A percentile compares a stretch with the other conserved stretches of the same genome.
Evolutionary conservation across 2,329 filamentous ascomycete species (phyloP).

Genomic region (Cercospora brassicicola): DNA sequence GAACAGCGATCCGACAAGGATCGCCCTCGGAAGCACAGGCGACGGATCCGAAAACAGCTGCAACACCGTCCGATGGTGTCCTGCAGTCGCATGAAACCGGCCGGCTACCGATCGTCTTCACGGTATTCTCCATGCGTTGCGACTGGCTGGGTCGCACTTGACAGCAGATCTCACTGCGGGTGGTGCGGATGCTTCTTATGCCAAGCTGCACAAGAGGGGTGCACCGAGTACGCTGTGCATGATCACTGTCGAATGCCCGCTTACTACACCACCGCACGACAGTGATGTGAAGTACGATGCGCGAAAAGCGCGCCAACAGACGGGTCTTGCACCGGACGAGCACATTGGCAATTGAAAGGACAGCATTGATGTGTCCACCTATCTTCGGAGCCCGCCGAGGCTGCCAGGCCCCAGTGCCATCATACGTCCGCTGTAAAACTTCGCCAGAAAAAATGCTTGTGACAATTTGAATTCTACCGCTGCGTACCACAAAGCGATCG

Average conservation of each 20-base stretch:
- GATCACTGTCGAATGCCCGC: neutral
- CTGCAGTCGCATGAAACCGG: neutral
- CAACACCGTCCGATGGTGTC: neutral
- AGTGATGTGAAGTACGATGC: neutral
- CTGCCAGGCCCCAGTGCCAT: neutral
- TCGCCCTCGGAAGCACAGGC: constrained; percentile 1
- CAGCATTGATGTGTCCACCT: neutral
- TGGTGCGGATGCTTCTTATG: neutral
- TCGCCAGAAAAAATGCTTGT: neutral
- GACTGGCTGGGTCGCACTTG: neutral
- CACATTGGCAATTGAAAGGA: neutral
- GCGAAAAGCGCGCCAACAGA: neutral
- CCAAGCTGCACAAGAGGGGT: neutral
- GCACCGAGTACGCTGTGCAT: neutral
- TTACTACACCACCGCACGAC: neutral
- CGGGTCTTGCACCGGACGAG: neutral
- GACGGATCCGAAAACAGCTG: constrained; percentile 6
- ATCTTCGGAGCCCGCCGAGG: neutral
- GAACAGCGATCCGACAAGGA: neutral
- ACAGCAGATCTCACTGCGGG: neutral
- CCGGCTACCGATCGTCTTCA: neutral
- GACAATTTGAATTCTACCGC: neutral
- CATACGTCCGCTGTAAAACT: neutral
- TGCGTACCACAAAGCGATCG: neutral
- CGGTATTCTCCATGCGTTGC: neutral